A percentile compares a stretch with the other conserved stretches of the same genome.
Conservation (phyloP, 208 protist genomes). For the Acanthamoeba royreba region DNA sequence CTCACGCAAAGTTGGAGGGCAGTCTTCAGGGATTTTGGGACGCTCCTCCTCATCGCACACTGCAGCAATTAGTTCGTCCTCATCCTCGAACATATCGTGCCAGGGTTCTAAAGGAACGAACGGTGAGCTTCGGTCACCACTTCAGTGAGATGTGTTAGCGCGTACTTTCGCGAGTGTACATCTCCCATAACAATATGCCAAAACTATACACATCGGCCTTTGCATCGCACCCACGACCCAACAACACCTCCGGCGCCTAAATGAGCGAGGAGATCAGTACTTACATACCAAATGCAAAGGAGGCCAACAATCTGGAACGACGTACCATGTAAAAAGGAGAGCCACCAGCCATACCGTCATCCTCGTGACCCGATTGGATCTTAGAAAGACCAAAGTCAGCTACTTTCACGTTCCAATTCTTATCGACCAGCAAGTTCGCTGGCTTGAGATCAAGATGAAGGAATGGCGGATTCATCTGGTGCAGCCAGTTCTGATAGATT, state of each 20-base stretch:
- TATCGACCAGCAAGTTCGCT: slow-evolving; percentile 15
- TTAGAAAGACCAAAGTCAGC: slow-evolving; percentile 27
- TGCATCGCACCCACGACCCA: not conserved
- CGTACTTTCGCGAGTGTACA: slow-evolving; percentile 18
- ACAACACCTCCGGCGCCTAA: not conserved
- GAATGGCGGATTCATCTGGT: slow-evolving; percentile 15
- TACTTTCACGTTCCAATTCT: slow-evolving; percentile 31
- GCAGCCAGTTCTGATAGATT: slow-evolving; percentile 27
- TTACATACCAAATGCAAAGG: not conserved
- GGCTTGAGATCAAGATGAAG: slow-evolving; percentile 29
- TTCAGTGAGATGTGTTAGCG: too few relatives aligned
- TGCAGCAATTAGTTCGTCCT: not conserved
- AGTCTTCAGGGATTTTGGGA: not conserved
- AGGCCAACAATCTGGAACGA: not conserved
- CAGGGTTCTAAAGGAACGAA: not conserved
- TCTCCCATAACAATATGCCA: not conserved
- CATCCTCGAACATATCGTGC: slow-evolving; percentile 10
- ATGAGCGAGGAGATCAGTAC: not conserved
- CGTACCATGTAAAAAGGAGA: slow-evolving; percentile 36
- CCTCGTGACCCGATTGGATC: slow-evolving; percentile 5
- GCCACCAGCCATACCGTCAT: not conserved
- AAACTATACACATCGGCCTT: slow-evolving; percentile 34
- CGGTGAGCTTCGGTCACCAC: too few relatives aligned
- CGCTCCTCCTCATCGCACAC: slow-evolving; percentile 24
- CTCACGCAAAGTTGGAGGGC: not conserved